A percentile compares a stretch with the other conserved stretches of the same genome.
These are phyloP conservation scores for Platanus orientalis DNA, from an alignment of 164 flowering plant genomes.

Conservation along the genomic window DNA sequence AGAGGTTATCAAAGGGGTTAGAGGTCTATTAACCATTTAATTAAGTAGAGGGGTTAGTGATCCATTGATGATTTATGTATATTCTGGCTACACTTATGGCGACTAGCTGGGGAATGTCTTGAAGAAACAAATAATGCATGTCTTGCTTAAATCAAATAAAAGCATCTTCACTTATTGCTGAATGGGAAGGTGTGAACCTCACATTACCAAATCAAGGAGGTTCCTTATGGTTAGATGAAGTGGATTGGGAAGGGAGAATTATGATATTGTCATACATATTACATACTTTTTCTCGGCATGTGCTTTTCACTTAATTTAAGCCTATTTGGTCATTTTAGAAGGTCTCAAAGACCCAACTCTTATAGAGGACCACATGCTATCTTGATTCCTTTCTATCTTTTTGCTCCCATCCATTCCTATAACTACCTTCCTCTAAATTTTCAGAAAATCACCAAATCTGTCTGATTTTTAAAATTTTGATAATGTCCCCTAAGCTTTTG, in stretches of 20 bases:
- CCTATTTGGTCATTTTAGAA: background rate
- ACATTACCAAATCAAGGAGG: conserved; percentile 3
- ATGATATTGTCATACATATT: background rate
- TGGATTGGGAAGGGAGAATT: background rate
- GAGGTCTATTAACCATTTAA: background rate
- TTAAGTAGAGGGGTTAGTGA: background rate
- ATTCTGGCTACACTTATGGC: background rate
- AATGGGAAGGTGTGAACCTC: background rate
- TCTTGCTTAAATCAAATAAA: conserved; percentile 1
- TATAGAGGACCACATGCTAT: conserved; percentile 21
- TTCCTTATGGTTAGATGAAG: background rate
- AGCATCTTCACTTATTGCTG: background rate
- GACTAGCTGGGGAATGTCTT: background rate
- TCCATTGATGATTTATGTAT: background rate
- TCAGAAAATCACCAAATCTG: conserved; percentile 6
- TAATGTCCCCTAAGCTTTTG: background rate
- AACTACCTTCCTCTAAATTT: conserved; percentile 1
- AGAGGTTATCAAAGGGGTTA: background rate
- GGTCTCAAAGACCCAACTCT: conserved; percentile 10
- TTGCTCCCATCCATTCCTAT: conserved; percentile 10
- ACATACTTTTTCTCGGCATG: conserved; percentile 13
- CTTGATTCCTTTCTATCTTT: conserved; percentile 16
- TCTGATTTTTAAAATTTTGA: background rate
- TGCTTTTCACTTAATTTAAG: conserved; percentile 16
- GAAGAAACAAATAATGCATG: background rate